Evolutionary conservation across 331 rosid genomes (phyloP), one percentile per base, ranked within the genome.

Genomic region (Acacia concinna): DNA sequence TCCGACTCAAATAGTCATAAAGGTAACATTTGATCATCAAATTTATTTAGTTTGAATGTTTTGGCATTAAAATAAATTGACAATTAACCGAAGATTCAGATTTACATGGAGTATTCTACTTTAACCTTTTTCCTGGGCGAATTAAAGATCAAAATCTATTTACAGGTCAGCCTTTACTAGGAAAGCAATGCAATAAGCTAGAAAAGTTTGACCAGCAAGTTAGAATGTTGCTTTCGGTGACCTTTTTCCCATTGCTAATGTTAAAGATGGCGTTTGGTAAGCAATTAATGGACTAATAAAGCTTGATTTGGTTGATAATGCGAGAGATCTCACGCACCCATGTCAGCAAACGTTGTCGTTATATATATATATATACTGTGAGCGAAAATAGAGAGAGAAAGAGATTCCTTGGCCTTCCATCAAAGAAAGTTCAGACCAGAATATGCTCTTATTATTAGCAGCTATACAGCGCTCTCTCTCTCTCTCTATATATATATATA

Each of bases 151-250:
- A 21, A 23, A 56, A 10, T 10, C 28, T 56, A 56, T 56, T 56
- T 56, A 56, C 63, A 56, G 30, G 63, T 56, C 63, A 56, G 63
- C 23, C 63, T 56, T 56, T 56, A 56, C 63, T 25, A 56, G 63
- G 27, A 4, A 5, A 8, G 32, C 31, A 56, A 56, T 56, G 30
- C 25, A 10, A 23, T 10, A 56, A 56, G 63, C 63, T 56, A 56
- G 30, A 31, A 56, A 56, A 23, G 31, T 56, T 56, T 56, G 63
- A 56, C 63, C 63, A 56, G 31, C 4, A 56, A 23, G 1, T 25
- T 23, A 23, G 25, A 56, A 56, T 23, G 31, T 56, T 56, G 30
- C 63, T 56, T 56, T 56, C 32, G 63, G 63, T 25, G 63, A 56
- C 63, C 31, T 23, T 56, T 37, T 56, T 52, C 31, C 31, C 31